Evolutionary conservation across 2,329 filamentous ascomycete genomes (phyloP).

Genomic region (Xylariaceae sp.): DNA sequence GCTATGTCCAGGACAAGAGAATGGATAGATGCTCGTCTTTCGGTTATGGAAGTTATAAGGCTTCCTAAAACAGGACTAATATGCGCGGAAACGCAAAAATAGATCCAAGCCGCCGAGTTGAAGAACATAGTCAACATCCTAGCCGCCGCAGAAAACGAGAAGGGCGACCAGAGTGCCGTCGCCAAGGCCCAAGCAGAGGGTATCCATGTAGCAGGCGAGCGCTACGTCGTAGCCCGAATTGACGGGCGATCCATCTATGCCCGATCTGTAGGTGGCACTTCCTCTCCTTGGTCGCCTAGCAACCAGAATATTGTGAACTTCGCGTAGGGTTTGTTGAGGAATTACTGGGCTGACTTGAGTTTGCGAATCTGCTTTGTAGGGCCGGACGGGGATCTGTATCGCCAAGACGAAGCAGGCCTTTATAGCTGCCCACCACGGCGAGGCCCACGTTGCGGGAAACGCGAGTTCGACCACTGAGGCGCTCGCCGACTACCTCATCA

Average conservation of each 20-base stretch:
- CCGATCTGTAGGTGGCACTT: slow-evolving; percentile 71
- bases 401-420: slow-evolving; percentile 90
- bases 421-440: slow-evolving; percentile 85
- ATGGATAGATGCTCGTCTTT: not conserved
- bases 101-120: slow-evolving; percentile 66
- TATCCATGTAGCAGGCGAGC: slow-evolving; percentile 76
- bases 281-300: not conserved
- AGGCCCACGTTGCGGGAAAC: slow-evolving; percentile 74
- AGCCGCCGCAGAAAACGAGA: slow-evolving; percentile 44
- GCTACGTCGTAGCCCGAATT: slow-evolving; percentile 78
- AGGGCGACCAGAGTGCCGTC: slow-evolving; percentile 47
- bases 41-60: not conserved
- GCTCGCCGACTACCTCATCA: slow-evolving; percentile 86
- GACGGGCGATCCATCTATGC: slow-evolving; percentile 84
- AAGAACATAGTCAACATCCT: slow-evolving; percentile 63
- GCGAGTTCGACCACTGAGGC: slow-evolving; percentile 80
- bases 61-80: slow-evolving; percentile 27
- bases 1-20: not conserved
- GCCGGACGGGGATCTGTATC: slow-evolving; percentile 80
- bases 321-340: not conserved
- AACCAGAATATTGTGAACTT: not conserved
- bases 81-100: slow-evolving; percentile 39
- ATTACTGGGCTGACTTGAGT: slow-evolving; percentile 17
- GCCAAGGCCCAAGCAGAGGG: slow-evolving; percentile 76
- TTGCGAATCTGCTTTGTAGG: slow-evolving; percentile 49